phyloP scores from a whole-genome alignment of 345 rosid genomes.

The Eucalyptus cloeziana region DNA sequence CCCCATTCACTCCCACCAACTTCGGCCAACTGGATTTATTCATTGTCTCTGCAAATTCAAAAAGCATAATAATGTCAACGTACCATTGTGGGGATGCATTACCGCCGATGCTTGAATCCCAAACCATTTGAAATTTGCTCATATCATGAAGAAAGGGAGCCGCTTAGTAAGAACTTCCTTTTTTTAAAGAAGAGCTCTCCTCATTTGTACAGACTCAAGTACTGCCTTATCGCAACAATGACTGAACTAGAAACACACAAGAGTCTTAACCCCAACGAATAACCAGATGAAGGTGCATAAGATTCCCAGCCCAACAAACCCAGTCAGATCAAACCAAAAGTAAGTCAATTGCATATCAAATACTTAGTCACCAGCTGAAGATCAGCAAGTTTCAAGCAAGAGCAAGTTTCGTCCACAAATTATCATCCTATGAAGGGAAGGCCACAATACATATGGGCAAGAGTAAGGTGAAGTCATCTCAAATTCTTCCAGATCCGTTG shows the following conservation, averaged over 20 bases:
- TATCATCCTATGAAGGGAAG: neutral
- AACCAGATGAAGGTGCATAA: neutral
- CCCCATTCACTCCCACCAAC: neutral
- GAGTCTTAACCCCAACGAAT: neutral
- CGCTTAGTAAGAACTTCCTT: neutral
- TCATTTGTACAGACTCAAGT: neutral
- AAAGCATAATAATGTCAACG: neutral
- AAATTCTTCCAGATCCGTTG: neutral
- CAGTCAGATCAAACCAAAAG: neutral
- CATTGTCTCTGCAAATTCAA: neutral
- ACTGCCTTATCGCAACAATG: neutral
- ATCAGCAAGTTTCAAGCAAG: neutral
- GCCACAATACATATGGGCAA: neutral
- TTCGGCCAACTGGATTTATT: neutral
- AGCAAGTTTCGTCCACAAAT: neutral
- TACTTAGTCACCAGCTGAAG: neutral
- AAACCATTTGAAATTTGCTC: neutral
- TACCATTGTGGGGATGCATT: neutral
- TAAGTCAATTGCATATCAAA: neutral
- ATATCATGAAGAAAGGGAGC: neutral
- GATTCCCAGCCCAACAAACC: neutral
- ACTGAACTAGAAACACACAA: neutral
- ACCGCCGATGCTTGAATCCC: neutral
- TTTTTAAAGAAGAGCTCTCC: neutral
- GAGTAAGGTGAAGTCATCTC: neutral